Percentiles rank a stretch among this genome's conserved stretches.
Conservation (phyloP, 139 green algal species). For the Raphidocelis subcapitata region DNA sequence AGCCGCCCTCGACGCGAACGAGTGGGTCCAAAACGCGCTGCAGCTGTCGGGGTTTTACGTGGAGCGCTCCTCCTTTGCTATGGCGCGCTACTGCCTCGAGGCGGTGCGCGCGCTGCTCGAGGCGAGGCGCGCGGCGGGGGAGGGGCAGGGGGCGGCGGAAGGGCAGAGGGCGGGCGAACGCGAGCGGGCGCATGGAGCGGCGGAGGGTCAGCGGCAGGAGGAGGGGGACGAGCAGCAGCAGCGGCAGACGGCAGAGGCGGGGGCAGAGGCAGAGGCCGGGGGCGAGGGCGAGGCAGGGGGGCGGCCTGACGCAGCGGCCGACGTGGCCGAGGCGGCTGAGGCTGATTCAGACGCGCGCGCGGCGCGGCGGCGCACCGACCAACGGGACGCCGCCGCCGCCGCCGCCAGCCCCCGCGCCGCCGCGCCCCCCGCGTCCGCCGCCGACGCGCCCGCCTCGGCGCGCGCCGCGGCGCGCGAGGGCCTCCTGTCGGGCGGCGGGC, state of each 20-base stretch:
- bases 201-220: slow-evolving; percentile 10
- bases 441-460: neutral
- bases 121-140: slow-evolving; percentile 1
- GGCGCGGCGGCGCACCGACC: too few species aligned
- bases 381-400: too few species aligned
- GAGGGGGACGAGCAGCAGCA: slow-evolving; percentile 5
- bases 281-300: neutral
- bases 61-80: slow-evolving; percentile 32
- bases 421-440: too few species aligned
- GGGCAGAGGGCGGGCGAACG: neutral
- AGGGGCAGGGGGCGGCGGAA: slow-evolving; percentile 3
- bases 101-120: slow-evolving; percentile 26
- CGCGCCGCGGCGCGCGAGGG: neutral
- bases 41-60: slow-evolving; percentile 52
- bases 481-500: neutral
- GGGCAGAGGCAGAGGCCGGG: slow-evolving; percentile 9
- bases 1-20: slow-evolving; percentile 40
- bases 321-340: too few species aligned
- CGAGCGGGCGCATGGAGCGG: too few species aligned
- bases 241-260: neutral
- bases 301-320: slow-evolving; percentile 10
- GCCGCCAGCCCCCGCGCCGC: too few species aligned
- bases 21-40: slow-evolving; percentile 60
- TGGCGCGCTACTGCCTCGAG: slow-evolving; percentile 42
- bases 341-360: too few species aligned